A percentile compares a stretch with the other conserved stretches of the same genome.
Evolutionary conservation across 768 basidiomycete species (phyloP).

Genomic region (Ramaria rubella): DNA sequence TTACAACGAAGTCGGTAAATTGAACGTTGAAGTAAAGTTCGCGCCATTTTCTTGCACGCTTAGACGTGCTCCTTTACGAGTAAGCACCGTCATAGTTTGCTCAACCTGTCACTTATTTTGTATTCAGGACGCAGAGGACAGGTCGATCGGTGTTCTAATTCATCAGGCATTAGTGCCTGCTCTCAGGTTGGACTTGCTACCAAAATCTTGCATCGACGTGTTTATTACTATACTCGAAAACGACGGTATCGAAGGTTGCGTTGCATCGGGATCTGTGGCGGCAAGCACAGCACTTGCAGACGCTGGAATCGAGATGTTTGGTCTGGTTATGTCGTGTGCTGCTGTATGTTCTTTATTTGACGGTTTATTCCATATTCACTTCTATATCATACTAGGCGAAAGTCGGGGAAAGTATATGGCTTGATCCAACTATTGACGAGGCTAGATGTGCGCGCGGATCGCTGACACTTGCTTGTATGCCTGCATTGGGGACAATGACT

Average conservation of each 20-base stretch:
- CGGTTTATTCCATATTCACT: conserved; percentile 11
- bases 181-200: conserved; percentile 81
- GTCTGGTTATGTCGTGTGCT: conserved; percentile 78
- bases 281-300: conserved; percentile 88
- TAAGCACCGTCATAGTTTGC: conserved; percentile 34
- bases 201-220: conserved; percentile 90
- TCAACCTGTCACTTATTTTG: conserved; percentile 7
- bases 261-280: conserved; percentile 81
- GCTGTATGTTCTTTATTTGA: conserved; percentile 53
- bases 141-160: conserved; percentile 74
- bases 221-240: conserved; percentile 86
- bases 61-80: conserved; percentile 79
- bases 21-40: conserved; percentile 97
- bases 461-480: conserved; percentile 80
- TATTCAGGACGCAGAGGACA: conserved; percentile 86
- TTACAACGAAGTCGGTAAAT: conserved; percentile 80
- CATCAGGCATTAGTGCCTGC: conserved; percentile 81
- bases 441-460: conserved; percentile 48
- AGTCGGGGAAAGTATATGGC: conserved; percentile 52
- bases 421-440: conserved; percentile 80
- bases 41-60: conserved; percentile 83
- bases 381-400: conserved; percentile 39
- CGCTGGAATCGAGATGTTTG: conserved; percentile 88
- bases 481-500: conserved; percentile 77
- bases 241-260: conserved; percentile 85